phyloP scores from a whole-genome alignment of 2,329 filamentous ascomycete genomes.

The Chaetomium globosum region DNA sequence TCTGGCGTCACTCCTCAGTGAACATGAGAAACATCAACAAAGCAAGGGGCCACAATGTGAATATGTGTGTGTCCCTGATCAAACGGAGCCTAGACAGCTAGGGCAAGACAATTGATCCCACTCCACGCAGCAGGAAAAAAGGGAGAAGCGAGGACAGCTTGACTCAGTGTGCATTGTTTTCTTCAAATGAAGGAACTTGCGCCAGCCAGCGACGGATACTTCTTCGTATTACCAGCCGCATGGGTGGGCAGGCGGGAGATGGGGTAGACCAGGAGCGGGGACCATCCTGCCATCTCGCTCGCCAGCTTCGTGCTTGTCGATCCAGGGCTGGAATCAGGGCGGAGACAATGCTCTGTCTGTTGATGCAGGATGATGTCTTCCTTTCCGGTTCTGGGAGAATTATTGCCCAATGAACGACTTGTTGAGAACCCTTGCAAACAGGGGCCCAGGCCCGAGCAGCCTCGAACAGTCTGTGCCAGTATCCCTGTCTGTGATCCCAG shows the following conservation, averaged over 20 bases:
- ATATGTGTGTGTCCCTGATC: neutral
- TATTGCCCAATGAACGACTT: conserved; percentile 25
- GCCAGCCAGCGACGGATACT: neutral
- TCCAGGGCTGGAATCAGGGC: conserved; percentile 30
- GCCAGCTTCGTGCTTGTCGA: conserved; percentile 24
- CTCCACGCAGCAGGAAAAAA: neutral
- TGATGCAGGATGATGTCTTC: conserved; percentile 36
- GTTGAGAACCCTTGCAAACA: neutral
- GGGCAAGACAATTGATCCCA: conserved; percentile 6
- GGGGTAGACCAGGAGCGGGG: conserved; percentile 10
- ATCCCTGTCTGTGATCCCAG: neutral
- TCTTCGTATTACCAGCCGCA: conserved; percentile 3
- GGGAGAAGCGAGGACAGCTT: neutral
- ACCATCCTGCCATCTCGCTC: conserved; percentile 1
- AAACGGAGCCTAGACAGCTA: neutral
- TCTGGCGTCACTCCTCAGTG: neutral
- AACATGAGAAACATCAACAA: neutral
- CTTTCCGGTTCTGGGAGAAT: conserved; percentile 25
- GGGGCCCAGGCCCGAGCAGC: too few species aligned
- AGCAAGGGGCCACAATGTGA: conserved; percentile 1
- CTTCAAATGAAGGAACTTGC: neutral
- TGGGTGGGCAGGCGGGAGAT: neutral
- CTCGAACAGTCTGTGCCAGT: too few species aligned
- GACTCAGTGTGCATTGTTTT: neutral
- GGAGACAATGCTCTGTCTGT: conserved; percentile 22